phyloP scores from a whole-genome alignment of 75 land plant genomes.

The Sequoia sempervirens region DNA sequence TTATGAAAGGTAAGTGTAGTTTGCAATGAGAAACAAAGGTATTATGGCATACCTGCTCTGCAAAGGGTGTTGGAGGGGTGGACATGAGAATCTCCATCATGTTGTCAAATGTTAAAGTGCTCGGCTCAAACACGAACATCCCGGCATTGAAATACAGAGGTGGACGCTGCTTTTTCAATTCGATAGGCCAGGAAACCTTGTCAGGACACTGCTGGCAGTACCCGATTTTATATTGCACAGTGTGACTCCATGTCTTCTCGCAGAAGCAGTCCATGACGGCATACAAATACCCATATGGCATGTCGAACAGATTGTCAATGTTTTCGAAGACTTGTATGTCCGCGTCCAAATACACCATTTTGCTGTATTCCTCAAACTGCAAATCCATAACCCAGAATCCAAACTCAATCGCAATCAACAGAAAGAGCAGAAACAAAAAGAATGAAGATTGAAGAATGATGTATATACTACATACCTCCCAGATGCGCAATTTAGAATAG shows the following conservation, averaged over 20 bases:
- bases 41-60: not conserved
- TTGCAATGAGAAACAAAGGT: not conserved
- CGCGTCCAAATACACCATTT: conserved; percentile 55
- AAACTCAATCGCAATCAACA: not conserved
- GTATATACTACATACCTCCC: conserved; percentile 27
- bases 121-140: conserved; percentile 53
- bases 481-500: conserved; percentile 67
- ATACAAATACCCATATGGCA: conserved; percentile 29
- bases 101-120: conserved; percentile 11
- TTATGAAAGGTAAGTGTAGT: no score
- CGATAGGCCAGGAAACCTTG: conserved; percentile 28
- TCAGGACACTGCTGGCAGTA: conserved; percentile 65
- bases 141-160: conserved; percentile 55
- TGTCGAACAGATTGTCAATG: conserved; percentile 51
- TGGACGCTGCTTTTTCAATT: conserved; percentile 26
- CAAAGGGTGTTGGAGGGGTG: conserved; percentile 1
- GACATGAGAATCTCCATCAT: conserved; percentile 33
- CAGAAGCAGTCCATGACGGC: conserved; percentile 65
- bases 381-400: not conserved
- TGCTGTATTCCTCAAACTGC: conserved; percentile 67
- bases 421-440: not conserved
- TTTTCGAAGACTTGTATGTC: conserved; percentile 60
- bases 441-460: not conserved
- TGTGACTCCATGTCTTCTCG: conserved; percentile 49
- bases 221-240: conserved; percentile 35